Conservation (phyloP, 352 stramenopile genomes). For the Globisporangium nunn region DNA sequence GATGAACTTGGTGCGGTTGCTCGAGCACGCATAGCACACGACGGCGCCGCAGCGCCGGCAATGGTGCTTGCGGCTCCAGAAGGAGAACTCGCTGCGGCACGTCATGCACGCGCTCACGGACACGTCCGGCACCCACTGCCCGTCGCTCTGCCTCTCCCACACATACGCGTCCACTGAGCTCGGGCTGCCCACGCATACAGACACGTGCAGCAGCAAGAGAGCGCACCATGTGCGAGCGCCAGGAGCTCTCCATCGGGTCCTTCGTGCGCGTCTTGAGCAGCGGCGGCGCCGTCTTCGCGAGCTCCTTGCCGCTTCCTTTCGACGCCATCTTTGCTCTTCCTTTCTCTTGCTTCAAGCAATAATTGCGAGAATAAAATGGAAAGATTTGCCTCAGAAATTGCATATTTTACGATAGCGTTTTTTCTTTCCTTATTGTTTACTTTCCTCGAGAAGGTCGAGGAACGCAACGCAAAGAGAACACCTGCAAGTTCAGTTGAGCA, state of each 20-base stretch:
- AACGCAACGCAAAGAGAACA: no score
- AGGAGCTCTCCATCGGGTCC: slow-evolving; percentile 83
- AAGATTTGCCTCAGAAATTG: background rate
- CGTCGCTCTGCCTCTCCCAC: slow-evolving; percentile 40
- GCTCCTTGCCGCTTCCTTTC: slow-evolving; percentile 9
- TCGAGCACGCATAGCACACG: slow-evolving; percentile 74
- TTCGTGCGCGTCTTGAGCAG: slow-evolving; percentile 69
- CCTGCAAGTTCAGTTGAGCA: no score
- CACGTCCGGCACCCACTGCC: slow-evolving; percentile 81
- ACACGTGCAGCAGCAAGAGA: background rate
- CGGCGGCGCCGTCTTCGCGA: slow-evolving; percentile 23
- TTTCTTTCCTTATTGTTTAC: background rate
- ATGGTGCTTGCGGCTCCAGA: slow-evolving; percentile 85
- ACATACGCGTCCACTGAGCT: background rate
- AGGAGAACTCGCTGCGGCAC: slow-evolving; percentile 77
- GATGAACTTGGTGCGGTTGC: slow-evolving; percentile 77
- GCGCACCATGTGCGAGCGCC: slow-evolving; percentile 77
- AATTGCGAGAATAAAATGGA: background rate
- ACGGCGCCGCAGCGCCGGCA: slow-evolving; percentile 82
- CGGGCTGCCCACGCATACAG: background rate
- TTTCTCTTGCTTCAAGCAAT: no score
- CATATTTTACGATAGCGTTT: background rate
- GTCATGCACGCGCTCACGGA: slow-evolving; percentile 77
- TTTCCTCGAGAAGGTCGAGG: no score
- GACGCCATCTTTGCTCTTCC: slow-evolving; percentile 5